These are phyloP conservation scores for Kwoniella dejecticola DNA, from an alignment of 768 basidiomycete species.

Conservation along the genomic window DNA sequence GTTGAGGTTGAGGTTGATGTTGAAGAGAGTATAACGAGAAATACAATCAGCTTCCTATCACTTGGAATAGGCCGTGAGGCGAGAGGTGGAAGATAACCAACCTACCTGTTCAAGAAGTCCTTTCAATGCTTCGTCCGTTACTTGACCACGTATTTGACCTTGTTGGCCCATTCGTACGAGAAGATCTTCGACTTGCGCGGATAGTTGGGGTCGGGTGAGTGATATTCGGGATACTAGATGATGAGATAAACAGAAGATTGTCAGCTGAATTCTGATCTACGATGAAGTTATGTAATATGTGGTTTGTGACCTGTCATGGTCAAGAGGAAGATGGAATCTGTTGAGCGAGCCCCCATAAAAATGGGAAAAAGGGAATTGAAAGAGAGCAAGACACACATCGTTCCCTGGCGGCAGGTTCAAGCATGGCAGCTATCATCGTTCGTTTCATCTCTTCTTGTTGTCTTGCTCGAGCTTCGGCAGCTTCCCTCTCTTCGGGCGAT, in stretches of 20 bases:
- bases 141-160: slow-evolving; percentile 53
- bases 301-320: too few relatives aligned
- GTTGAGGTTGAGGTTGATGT: too few relatives aligned
- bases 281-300: too few relatives aligned
- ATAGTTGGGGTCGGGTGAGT: slow-evolving; percentile 49
- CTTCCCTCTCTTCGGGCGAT: slow-evolving; percentile 36
- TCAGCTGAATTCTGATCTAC: too few relatives aligned
- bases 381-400: slow-evolving; percentile 40
- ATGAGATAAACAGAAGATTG: neutral
- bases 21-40: too few relatives aligned
- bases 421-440: slow-evolving; percentile 51
- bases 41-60: too few relatives aligned
- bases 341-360: too few relatives aligned
- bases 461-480: slow-evolving; percentile 35
- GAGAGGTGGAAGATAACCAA: too few relatives aligned
- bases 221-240: slow-evolving; percentile 52
- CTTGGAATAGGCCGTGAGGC: too few relatives aligned
- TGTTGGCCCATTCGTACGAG: slow-evolving; percentile 50
- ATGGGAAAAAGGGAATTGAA: slow-evolving; percentile 1
- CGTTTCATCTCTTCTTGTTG: slow-evolving; percentile 54
- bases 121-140: slow-evolving; percentile 52
- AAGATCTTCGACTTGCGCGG: slow-evolving; percentile 48
- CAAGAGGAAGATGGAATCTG: too few relatives aligned
- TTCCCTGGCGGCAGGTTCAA: slow-evolving; percentile 51
- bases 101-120: slow-evolving; percentile 54